These are phyloP conservation scores for Ailanthus altissimus DNA, from an alignment of 345 rosid genomes.

Conservation along the genomic window DNA sequence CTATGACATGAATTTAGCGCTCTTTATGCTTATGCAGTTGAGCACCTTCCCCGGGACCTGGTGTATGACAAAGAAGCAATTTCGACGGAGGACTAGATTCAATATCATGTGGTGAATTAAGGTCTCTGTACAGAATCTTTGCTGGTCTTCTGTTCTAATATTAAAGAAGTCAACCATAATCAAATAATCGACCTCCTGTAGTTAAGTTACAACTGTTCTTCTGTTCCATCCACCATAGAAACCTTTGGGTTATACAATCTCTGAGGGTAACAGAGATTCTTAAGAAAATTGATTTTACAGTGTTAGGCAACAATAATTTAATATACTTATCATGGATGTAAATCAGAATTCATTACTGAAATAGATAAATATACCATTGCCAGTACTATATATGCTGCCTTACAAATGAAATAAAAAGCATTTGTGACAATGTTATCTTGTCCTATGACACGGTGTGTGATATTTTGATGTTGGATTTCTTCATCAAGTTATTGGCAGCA, in stretches of 20 bases:
- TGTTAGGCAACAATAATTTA: background rate
- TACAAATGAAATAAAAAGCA: background rate
- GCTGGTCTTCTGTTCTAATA: background rate
- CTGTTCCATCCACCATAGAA: background rate
- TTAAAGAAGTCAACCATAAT: background rate
- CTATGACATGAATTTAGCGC: background rate
- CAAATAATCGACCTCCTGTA: background rate
- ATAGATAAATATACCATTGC: background rate
- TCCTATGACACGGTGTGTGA: background rate
- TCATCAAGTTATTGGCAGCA: background rate
- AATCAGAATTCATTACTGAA: background rate
- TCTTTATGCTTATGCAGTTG: constrained; percentile 45
- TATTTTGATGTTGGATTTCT: background rate
- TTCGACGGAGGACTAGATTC: constrained; percentile 60
- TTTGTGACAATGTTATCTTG: background rate
- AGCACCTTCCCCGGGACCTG: constrained; percentile 81
- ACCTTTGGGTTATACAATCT: background rate
- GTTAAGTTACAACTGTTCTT: background rate
- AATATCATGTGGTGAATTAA: constrained; percentile 51
- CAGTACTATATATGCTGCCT: background rate
- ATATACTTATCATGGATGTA: too few relatives aligned
- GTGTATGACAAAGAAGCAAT: constrained; percentile 79
- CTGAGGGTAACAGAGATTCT: background rate
- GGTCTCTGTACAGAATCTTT: background rate
- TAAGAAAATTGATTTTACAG: background rate